Conservation (phyloP, 305 asterid species). For the Salvia sclarea region DNA sequence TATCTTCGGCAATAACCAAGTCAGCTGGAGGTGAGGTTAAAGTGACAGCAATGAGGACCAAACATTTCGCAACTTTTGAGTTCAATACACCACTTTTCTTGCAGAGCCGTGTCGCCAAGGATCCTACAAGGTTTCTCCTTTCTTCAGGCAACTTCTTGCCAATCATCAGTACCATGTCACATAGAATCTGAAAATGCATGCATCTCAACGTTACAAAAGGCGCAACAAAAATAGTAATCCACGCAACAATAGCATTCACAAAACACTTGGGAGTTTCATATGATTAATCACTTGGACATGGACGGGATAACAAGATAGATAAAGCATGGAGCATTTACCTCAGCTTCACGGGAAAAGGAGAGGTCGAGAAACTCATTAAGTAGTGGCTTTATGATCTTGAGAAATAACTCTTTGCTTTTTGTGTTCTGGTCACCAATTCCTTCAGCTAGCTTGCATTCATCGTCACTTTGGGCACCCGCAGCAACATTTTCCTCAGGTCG, state of each 20-base stretch:
- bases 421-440: constrained; percentile 50
- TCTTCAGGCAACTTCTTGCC: constrained; percentile 59
- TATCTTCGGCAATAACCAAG: constrained; percentile 51
- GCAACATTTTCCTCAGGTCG: constrained; percentile 39
- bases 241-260: too few relatives aligned
- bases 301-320: constrained; percentile 12
- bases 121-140: constrained; percentile 56
- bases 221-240: not conserved
- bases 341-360: constrained; percentile 71
- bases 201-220: constrained; percentile 6
- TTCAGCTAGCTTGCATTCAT: constrained; percentile 48
- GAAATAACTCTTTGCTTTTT: constrained; percentile 58
- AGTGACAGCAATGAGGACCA: constrained; percentile 55
- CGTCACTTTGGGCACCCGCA: constrained; percentile 30
- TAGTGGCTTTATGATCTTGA: constrained; percentile 55
- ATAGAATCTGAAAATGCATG: constrained; percentile 47
- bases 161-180: constrained; percentile 61
- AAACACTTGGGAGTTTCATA: constrained; percentile 1
- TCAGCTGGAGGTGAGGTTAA: constrained; percentile 65
- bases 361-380: constrained; percentile 50
- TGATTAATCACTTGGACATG: not conserved
- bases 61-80: constrained; percentile 62
- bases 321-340: constrained; percentile 52
- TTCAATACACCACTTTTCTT: constrained; percentile 48
- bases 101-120: constrained; percentile 56